Base-by-base conservation (phyloP, 805 yeast species). In the Suhomyces tanzawaensis region DNA sequence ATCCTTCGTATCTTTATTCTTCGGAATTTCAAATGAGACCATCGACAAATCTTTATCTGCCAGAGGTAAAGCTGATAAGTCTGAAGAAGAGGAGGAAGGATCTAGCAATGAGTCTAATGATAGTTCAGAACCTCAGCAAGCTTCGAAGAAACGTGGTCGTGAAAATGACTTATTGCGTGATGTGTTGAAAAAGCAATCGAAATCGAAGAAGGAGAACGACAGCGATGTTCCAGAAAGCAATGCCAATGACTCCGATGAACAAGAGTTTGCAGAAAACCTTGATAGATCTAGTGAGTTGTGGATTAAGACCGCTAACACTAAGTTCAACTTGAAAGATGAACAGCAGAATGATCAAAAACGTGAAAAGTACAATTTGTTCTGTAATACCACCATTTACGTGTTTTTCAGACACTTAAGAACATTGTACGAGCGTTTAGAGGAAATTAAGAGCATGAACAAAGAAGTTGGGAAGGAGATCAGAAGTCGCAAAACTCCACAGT, bases 361-460 rank as follows among this genome's bases (percentile, higher is more conserved):
- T 51, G 69, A 67, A 21, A 76, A 71, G 33, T 88, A 67, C 69
- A 90, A 89, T 58, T 60, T 90, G 51, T 93, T 91, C 69, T 87
- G 86, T 44, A 90, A 91, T 61, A 82, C 96, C 4, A 81, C 90
- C 40, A 77, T 90, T 26, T 93, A 93, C 55, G 85, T 89, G 23
- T 89, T 93, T 52, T 78, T 89, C 76, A 85, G 99, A 49, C 84
- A 85, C 49, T 69, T 90, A 57, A 80, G 86, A 46, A 85, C 87
- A 2, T 62, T 93, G 16, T 91, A 87, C 58, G 85, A 79, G 52
- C 77, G 99, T 51, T 68, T 93, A 41, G 64, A 67, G 17, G 96
- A 89, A 53, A 79, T 90, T 37, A 91, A 91, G 64, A 60, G 64
- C 12, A 67, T 85, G 64, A 82, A 86, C 53, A 75, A 70, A 3